These are phyloP conservation scores for Biscogniauxia sp. DNA, from an alignment of 2,329 filamentous ascomycete species.

Conservation along the genomic window DNA sequence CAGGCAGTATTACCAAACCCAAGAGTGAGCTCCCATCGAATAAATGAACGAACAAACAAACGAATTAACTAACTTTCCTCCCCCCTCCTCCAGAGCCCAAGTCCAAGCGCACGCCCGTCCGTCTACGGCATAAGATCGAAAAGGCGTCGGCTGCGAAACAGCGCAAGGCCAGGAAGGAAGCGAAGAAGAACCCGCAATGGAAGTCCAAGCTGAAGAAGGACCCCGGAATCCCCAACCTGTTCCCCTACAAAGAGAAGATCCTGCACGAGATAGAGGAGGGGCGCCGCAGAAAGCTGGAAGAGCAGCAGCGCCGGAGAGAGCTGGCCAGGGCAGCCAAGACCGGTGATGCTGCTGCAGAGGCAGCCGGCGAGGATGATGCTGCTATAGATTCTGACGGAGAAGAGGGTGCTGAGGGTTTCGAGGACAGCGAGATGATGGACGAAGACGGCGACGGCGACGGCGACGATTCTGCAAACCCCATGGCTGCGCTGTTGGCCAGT, in stretches of 20 bases:
- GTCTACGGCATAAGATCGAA: slow-evolving; percentile 92
- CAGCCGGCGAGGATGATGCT: slow-evolving; percentile 45
- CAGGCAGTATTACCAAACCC: slow-evolving; percentile 31
- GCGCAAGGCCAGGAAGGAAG: slow-evolving; percentile 81
- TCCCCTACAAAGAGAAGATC: slow-evolving; percentile 96
- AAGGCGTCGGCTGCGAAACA: slow-evolving; percentile 90
- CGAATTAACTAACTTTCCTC: slow-evolving; percentile 9
- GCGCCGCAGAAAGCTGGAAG: slow-evolving; percentile 76
- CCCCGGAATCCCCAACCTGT: slow-evolving; percentile 93
- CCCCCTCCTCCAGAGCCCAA: slow-evolving; percentile 67
- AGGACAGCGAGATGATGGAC: slow-evolving; percentile 51
- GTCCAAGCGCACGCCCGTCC: slow-evolving; percentile 88
- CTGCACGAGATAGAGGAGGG: slow-evolving; percentile 92
- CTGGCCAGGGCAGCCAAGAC: slow-evolving; percentile 67
- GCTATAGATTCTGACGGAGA: slow-evolving; percentile 46
- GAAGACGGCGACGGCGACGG: slow-evolving; percentile 58
- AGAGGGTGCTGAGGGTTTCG: slow-evolving; percentile 48
- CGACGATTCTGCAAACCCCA: slow-evolving; percentile 74
- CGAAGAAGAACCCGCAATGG: slow-evolving; percentile 98
- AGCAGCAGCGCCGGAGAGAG: slow-evolving; percentile 68
- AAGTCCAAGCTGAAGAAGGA: slow-evolving; percentile 94
- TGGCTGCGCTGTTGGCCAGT: slow-evolving; percentile 87
- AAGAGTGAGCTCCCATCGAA: slow-evolving; percentile 25
- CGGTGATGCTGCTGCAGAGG: slow-evolving; percentile 45
- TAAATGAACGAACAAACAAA: neutral